These are phyloP conservation scores for Capsella bursapastoris DNA, from an alignment of 345 rosid species.

Conservation along the genomic window DNA sequence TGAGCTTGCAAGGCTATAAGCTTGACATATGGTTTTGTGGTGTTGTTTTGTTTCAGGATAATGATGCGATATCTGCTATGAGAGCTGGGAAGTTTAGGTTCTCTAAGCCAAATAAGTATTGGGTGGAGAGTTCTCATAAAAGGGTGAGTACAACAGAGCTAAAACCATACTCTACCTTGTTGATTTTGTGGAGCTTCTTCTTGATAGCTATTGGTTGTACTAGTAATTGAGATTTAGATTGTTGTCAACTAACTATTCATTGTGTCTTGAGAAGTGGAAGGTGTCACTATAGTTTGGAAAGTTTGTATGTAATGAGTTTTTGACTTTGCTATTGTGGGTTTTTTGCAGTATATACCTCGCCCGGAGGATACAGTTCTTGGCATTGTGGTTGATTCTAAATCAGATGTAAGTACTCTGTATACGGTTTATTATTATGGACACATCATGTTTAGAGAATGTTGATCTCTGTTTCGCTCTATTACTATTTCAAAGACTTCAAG, in stretches of 20 bases:
- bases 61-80: constrained; percentile 63
- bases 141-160: constrained; percentile 52
- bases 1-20: neutral
- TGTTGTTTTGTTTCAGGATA: constrained; percentile 50
- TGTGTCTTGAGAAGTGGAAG: too few species aligned
- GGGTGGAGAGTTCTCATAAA: constrained; percentile 73
- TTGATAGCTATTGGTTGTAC: neutral
- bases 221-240: neutral
- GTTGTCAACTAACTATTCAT: neutral
- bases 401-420: constrained; percentile 64
- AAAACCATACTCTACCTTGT: neutral
- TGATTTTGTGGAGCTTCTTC: neutral
- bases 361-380: constrained; percentile 77
- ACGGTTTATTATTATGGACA: neutral
- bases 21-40: constrained; percentile 7
- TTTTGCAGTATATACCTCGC: constrained; percentile 70
- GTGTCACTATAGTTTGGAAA: neutral
- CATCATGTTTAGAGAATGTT: neutral
- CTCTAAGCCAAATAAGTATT: constrained; percentile 55
- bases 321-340: constrained; percentile 25
- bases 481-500: neutral
- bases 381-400: constrained; percentile 73
- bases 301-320: neutral
- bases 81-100: constrained; percentile 76
- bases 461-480: neutral